phyloP scores from a whole-genome alignment of 139 green algal species.

The Limnomonas spitsbergensis region DNA sequence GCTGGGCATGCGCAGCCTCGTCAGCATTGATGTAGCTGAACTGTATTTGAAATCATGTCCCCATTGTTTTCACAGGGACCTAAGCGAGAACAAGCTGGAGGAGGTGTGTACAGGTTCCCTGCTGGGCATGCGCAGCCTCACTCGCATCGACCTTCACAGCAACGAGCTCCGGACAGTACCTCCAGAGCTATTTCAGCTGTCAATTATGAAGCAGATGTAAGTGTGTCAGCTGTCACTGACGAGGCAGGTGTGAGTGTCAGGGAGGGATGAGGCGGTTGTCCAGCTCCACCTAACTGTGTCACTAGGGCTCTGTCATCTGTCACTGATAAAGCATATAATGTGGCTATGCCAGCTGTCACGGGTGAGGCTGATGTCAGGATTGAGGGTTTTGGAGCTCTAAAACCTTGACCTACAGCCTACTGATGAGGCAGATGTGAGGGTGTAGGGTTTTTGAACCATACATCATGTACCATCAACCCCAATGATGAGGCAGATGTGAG shows the following conservation, averaged over 20 bases:
- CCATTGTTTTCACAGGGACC: not conserved
- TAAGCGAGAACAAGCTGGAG: slow-evolving; percentile 2
- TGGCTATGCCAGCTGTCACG: no score
- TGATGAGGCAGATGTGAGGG: no score
- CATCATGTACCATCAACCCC: no score
- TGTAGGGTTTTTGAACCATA: no score
- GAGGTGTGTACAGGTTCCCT: not conserved
- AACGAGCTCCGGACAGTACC: not conserved
- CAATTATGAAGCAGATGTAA: slow-evolving; percentile 3
- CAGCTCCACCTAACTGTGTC: not conserved
- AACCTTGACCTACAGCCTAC: no score
- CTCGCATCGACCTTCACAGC: slow-evolving; percentile 1
- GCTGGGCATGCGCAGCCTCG: not conserved
- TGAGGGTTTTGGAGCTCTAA: no score
- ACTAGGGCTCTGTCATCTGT: no score
- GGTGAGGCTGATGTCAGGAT: no score
- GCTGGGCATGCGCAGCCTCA: not conserved
- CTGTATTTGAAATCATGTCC: no score
- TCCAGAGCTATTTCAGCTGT: slow-evolving; percentile 1
- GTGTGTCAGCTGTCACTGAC: not conserved
- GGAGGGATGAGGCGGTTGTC: not conserved
- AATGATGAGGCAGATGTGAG: no score
- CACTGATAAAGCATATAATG: no score
- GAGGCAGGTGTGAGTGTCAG: not conserved
- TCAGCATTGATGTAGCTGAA: not conserved